Evolutionary conservation across 306 rosid genomes (phyloP), one percentile per base, ranked within the genome.

Genomic region (Herpetospermum pedunculosum): DNA sequence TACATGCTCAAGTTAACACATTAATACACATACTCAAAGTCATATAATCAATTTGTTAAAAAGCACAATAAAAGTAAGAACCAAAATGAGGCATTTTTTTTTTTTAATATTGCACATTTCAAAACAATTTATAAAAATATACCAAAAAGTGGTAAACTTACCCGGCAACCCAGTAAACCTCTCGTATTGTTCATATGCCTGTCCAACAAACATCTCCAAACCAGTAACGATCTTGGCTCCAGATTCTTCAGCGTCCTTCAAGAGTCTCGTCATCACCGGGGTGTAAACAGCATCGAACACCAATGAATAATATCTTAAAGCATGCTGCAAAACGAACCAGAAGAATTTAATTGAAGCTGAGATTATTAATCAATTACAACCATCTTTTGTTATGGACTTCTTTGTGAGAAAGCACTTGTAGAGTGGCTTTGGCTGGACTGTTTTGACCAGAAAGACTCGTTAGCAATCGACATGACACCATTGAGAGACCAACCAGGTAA

Each of bases 261-360:
- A 80, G 80, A 89, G 92, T 59, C 90, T 89, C 1, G 96, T 89
- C 83, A 77, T 28, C 60, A 82, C 88, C 0, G 96, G 96, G 5
- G 90, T 87, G 80, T 84, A 85, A 72, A 89, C 70, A 40, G 90
- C 96, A 81, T 85, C 92, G 60, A 87, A 87, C 57, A 85, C 96
- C 79, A 89, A 72, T n/a, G 82, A 82, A 46, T 87, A 87, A 81
- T 80, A 81, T 70, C 79, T 80, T 72, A 89, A 76, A 52, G 90
- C 87, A 63, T 87, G 74, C 92, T 89, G 84, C 50, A 13, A 76
- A 63, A 30, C 37, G 5, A 9, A 37, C 47, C 10, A 23, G 2
- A 19, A n/a, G 35, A 55, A 54, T 11, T 25, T 62, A n/a, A 62
- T n/a, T 35, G 41, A 62, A 62, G 65, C 65, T 29, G 0, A 29